Evolutionary conservation across 208 protist species (phyloP), one percentile per base, ranked within the genome.

Genomic region (Crithidia bombi): DNA sequence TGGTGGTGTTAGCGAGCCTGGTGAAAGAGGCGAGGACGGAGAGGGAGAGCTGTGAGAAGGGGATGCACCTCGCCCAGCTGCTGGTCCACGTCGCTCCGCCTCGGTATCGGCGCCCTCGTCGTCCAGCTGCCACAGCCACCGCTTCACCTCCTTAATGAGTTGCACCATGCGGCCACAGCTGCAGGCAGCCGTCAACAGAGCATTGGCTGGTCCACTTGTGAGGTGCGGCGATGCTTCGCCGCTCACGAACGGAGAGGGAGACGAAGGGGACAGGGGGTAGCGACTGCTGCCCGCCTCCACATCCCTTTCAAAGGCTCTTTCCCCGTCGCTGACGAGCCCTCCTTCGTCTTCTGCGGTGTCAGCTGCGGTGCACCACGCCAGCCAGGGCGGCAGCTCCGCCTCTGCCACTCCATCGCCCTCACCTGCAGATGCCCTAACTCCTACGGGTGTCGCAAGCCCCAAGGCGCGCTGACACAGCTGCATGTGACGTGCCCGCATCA

Each of bases 111-210:
- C 23, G 46, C 28, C 28, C 5, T 33, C 70, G 17, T 73, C 70
- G 17, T 57, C 61, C 25, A 78, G 56, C 66, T 75, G 70, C 69
- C 65, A 78, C 17, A 82, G 28, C 71, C 77, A 82, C n/a, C 58
- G 59, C 71, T 82, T 82, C 28, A 82, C 54, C 56, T 75, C 47
- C 67, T 82, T 78, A 10, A 76, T 50, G 11, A 74, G 30, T 6
- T 64, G 58, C 10, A 76, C 28, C 43, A 21, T 50, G 10, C 62
- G 46, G 9, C 65, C 65, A 9, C 54, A 68, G 15, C 39, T 2
- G n/a, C 51, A 32, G 12, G 59, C 51, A 19, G 30, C 56, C 1
- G 39, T 2, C 49, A 62, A 19, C 46, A 36, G 56, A 15, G 65
- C 9, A 10, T 46, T 30, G 32, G 44, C 61, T 4, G 49, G 19